Evolutionary conservation across 257 asterid species (phyloP).

Genomic region (Ophiorrhiza pumila): DNA sequence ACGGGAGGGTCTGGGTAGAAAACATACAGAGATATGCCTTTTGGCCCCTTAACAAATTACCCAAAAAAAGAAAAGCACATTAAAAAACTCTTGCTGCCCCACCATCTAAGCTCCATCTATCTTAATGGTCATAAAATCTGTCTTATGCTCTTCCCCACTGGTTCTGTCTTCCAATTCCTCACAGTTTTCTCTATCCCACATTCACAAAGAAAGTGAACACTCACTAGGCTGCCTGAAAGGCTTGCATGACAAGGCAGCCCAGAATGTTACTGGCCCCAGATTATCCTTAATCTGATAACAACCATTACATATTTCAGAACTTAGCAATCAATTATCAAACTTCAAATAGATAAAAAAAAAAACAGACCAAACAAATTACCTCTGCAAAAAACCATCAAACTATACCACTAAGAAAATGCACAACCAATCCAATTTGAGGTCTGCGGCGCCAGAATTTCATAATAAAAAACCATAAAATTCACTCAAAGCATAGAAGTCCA

Average conservation of each 20-base stretch:
- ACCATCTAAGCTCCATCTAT: background rate
- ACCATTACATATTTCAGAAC: too few relatives aligned
- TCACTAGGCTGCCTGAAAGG: background rate
- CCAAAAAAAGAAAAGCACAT: background rate
- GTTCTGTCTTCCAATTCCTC: background rate
- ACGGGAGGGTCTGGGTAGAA: background rate
- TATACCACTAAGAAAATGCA: background rate
- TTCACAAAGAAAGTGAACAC: background rate
- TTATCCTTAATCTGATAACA: background rate
- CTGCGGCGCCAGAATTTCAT: background rate
- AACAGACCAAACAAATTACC: background rate
- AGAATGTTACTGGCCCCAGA: background rate
- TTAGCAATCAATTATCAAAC: background rate
- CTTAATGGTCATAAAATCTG: background rate
- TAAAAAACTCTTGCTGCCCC: background rate
- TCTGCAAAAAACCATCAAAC: background rate
- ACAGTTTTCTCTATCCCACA: background rate
- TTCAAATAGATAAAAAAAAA: background rate
- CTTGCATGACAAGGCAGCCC: background rate
- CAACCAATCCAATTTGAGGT: background rate
- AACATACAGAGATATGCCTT: background rate
- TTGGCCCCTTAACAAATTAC: background rate
- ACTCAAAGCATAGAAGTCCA: background rate
- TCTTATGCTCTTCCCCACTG: background rate
- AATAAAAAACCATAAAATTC: slow-evolving; percentile 3